Evolutionary conservation across 495 filamentous ascomycete species (phyloP), one percentile per base, ranked within the genome.

Genomic region (Elaphomyces granulatus): DNA sequence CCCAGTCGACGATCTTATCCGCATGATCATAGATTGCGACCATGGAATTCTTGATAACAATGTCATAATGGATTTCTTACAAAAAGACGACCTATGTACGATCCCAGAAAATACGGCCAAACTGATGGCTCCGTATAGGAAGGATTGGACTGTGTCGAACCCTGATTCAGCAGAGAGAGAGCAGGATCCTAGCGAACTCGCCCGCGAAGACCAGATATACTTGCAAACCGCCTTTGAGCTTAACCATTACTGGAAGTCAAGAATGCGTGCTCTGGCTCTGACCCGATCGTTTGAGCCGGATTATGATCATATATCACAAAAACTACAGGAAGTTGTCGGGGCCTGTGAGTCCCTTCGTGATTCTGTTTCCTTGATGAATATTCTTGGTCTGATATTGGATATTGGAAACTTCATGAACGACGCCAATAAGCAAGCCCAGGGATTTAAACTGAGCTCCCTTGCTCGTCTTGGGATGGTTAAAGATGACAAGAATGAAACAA

Each of bases 401-500:
- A 93, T 98, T 52, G 90, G 90, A 53, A 98, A 98, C 54, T 98
- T 90, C 69, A 98, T 98, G 90, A 98, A 98, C 64, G 90, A 96
- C 50, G 78, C 87, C 35, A 95, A 94, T 59, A 98, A 98, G 61
- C 92, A 96, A 59, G 90, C 92, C 2, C 83, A 80, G 45, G 90
- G 90, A 35, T 98, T 98, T 78, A 98, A 98, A 61, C 74, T 98
- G 17, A 86, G 86, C 48, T 93, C 90, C 1, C 78, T 98, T n/a
- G 82, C 83, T 28, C 76, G 90, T 17, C 67, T 98, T 21, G 90
- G 81, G 19, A 98, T 96, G 84, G 83, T 96, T 41, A 98, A 98
- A 60, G 90, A 98, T 49, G 86, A 93, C 64, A 94, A 95, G 74
- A 98, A 98, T 52, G 81, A 96, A 56, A 84, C 83, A 3, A 94